Evolutionary conservation across 2,329 filamentous ascomycete genomes (phyloP).

Genomic region (Fusarium mangiferae): DNA sequence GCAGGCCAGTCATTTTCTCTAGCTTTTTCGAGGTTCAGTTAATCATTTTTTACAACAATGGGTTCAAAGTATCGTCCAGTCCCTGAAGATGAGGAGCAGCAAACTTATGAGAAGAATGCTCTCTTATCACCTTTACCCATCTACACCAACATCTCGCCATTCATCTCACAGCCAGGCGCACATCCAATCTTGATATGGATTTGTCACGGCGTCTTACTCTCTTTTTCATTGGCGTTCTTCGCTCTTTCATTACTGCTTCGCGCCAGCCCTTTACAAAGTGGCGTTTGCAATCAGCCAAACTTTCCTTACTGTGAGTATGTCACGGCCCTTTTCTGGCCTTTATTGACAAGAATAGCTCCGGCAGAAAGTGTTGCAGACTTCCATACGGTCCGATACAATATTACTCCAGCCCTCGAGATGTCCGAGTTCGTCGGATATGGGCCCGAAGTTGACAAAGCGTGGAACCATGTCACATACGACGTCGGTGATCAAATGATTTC

Average conservation of each 20-base stretch:
- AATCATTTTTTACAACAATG: neutral
- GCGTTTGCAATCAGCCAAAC: neutral
- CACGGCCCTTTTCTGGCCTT: too few relatives aligned
- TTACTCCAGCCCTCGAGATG: conserved; percentile 55
- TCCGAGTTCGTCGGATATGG: conserved; percentile 66
- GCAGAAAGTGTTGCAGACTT: conserved; percentile 60
- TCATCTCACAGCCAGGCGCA: neutral
- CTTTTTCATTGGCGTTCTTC: conserved; percentile 27
- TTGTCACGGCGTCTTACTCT: conserved; percentile 21
- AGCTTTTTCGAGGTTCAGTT: neutral
- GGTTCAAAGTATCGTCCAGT: conserved; percentile 12
- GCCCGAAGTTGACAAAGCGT: conserved; percentile 65
- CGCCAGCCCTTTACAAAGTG: neutral
- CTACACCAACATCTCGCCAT: neutral
- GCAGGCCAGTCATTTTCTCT: neutral
- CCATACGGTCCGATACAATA: conserved; percentile 60
- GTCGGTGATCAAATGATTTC: conserved; percentile 71
- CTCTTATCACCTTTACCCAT: conserved; percentile 4
- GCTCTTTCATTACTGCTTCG: conserved; percentile 17
- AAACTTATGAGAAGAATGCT: conserved; percentile 18
- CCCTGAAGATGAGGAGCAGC: conserved; percentile 21
- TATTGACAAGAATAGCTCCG: conserved; percentile 59
- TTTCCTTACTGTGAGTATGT: conserved; percentile 38
- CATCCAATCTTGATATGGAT: conserved; percentile 19
- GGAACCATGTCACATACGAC: conserved; percentile 60